Conservation (phyloP, 371 early-diverging fungal genomes). For the Syncephalastrum contaminatum region DNA sequence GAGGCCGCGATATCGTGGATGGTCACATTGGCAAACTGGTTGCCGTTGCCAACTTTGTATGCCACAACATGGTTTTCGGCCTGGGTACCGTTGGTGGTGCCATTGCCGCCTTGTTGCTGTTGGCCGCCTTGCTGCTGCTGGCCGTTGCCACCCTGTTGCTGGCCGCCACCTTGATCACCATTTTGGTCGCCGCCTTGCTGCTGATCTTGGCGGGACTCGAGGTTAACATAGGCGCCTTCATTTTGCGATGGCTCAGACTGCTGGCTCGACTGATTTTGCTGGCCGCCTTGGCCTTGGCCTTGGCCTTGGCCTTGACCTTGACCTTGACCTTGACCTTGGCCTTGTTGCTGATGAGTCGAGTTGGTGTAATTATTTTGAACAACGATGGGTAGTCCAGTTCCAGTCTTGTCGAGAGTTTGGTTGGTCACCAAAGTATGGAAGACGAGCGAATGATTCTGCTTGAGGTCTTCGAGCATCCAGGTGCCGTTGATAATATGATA, state of each 20-base stretch:
- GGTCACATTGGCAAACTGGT: slow-evolving; percentile 18
- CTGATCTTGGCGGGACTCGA: too few relatives aligned
- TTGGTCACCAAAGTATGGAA: slow-evolving; percentile 28
- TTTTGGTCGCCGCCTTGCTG: too few relatives aligned
- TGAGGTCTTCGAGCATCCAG: slow-evolving; percentile 17
- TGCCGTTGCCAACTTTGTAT: slow-evolving; percentile 32
- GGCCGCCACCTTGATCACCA: too few relatives aligned
- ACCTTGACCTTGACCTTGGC: background rate
- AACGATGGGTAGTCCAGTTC: slow-evolving; percentile 26
- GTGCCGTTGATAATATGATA: slow-evolving; percentile 36
- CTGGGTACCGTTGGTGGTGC: background rate
- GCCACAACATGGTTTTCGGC: background rate
- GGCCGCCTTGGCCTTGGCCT: slow-evolving; percentile 1
- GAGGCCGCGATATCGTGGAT: slow-evolving; percentile 29
- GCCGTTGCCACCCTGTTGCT: too few relatives aligned
- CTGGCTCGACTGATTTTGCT: too few relatives aligned
- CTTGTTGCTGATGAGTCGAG: slow-evolving; percentile 1
- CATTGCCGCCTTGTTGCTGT: background rate
- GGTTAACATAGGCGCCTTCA: too few relatives aligned
- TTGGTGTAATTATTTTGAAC: slow-evolving; percentile 23
- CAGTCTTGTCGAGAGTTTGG: slow-evolving; percentile 16
- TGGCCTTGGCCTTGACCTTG: slow-evolving; percentile 3
- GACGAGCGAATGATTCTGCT: slow-evolving; percentile 14
- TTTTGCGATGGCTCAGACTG: too few relatives aligned
- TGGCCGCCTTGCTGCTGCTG: slow-evolving; percentile 3